These are phyloP conservation scores for Boletus insuetus DNA, from an alignment of 768 basidiomycete species.

Conservation along the genomic window DNA sequence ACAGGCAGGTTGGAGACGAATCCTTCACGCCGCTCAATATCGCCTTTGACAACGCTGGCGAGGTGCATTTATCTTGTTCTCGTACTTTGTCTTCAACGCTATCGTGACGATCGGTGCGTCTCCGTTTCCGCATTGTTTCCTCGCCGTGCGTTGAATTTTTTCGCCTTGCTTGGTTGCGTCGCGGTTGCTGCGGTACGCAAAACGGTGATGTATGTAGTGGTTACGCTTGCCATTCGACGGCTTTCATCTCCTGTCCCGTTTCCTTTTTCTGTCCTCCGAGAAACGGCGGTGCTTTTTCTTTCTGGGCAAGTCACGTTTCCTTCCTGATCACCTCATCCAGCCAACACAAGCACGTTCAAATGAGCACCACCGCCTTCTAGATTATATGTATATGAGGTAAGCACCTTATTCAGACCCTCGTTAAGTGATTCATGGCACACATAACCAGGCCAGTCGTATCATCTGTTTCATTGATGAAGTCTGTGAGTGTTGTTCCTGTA, in stretches of 20 bases:
- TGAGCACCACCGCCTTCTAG: background rate
- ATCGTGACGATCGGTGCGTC: slow-evolving; percentile 50
- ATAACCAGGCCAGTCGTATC: too few relatives aligned
- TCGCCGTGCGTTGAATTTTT: background rate
- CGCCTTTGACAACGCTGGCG: slow-evolving; percentile 59
- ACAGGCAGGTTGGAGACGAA: slow-evolving; percentile 54
- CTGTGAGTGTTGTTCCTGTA: too few relatives aligned
- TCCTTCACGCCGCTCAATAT: slow-evolving; percentile 72
- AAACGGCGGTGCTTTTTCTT: too few relatives aligned
- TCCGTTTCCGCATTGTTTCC: background rate
- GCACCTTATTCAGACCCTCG: too few relatives aligned
- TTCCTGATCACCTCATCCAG: background rate
- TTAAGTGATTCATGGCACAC: too few relatives aligned
- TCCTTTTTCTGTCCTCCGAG: background rate
- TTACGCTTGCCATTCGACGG: background rate
- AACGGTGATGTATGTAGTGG: slow-evolving; percentile 38
- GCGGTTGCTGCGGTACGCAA: slow-evolving; percentile 68
- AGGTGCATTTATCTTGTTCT: slow-evolving; percentile 63
- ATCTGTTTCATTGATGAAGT: too few relatives aligned
- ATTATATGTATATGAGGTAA: too few relatives aligned
- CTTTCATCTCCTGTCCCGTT: background rate
- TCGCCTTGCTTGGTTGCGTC: slow-evolving; percentile 49
- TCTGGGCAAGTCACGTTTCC: background rate
- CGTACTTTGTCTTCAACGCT: slow-evolving; percentile 72
- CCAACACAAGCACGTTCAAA: background rate